A percentile compares a stretch with the other conserved stretches of the same genome.
Evolutionary conservation across 495 filamentous ascomycete species (phyloP).

Genomic region (Parachaetomium inaequale): DNA sequence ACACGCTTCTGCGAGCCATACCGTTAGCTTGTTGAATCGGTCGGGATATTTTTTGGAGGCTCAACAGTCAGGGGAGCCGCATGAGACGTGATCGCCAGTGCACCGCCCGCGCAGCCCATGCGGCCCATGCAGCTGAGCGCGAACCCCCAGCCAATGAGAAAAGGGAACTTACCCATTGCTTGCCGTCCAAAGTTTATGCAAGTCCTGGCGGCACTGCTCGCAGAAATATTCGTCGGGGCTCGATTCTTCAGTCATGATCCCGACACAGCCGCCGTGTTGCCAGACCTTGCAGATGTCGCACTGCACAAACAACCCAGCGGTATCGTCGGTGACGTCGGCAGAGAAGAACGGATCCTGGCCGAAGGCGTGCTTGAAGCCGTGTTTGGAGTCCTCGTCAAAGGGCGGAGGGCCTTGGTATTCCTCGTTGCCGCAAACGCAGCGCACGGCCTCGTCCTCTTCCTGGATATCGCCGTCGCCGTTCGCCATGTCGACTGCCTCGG

Average conservation of each 20-base stretch:
- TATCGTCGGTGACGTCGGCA: conserved; percentile 74
- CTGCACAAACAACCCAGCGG: conserved; percentile 94
- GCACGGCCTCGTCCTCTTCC: conserved; percentile 89
- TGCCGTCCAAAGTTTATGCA: conserved; percentile 76
- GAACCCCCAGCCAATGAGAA: conserved; percentile 20
- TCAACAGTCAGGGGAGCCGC: conserved; percentile 1
- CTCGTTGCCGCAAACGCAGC: conserved; percentile 89
- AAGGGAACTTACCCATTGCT: conserved; percentile 70
- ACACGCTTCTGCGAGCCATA: conserved; percentile 47
- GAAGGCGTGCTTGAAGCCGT: conserved; percentile 45
- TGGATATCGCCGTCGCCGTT: conserved; percentile 61
- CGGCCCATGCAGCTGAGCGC: conserved; percentile 28
- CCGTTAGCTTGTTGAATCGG: conserved; percentile 26
- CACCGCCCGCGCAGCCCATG: conserved; percentile 24
- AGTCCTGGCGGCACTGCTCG: conserved; percentile 85
- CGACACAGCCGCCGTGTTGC: conserved; percentile 98
- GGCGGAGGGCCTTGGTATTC: conserved; percentile 90
- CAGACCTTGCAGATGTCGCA: conserved; percentile 98
- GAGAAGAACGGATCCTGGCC: conserved; percentile 56
- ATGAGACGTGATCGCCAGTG: conserved; percentile 28
- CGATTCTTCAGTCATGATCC: conserved; percentile 87
- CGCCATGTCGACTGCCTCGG: conserved; percentile 49
- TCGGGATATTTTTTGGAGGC: neutral
- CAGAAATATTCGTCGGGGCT: conserved; percentile 98
- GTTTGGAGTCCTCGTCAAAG: conserved; percentile 57